Conservation (phyloP, 176 grass and related monocot genomes). For the Lolium perenne region DNA sequence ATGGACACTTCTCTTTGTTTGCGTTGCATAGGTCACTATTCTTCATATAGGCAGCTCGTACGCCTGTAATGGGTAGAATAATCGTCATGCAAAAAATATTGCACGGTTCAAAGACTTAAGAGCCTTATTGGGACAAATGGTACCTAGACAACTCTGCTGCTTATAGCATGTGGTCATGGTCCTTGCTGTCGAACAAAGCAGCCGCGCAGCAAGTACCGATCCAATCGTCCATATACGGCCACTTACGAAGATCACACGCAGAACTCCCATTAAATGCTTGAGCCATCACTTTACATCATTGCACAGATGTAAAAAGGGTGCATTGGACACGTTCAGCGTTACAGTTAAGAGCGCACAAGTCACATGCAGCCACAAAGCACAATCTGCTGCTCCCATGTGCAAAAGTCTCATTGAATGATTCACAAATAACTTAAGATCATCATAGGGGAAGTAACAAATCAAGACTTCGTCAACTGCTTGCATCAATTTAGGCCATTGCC, state of each 20-base stretch:
- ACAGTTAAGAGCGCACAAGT: background rate
- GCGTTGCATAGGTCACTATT: background rate
- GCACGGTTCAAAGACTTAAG: background rate
- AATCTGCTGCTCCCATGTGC: background rate
- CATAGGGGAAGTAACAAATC: background rate
- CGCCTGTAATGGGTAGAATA: background rate
- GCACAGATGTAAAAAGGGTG: background rate
- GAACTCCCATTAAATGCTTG: background rate
- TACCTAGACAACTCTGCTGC: background rate
- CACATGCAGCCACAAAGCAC: background rate
- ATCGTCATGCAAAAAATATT: background rate
- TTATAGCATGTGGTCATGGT: background rate
- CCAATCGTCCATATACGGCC: background rate
- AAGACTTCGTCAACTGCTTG: background rate
- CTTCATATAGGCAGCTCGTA: background rate
- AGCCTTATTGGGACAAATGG: background rate
- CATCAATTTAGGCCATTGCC: background rate
- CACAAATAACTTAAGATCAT: background rate
- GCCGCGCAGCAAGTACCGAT: background rate
- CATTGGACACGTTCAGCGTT: background rate
- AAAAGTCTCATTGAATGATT: background rate
- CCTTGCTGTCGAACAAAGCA: background rate
- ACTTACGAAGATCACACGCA: background rate
- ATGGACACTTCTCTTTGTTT: constrained; percentile 4
- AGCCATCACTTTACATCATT: background rate